Percentiles rank a stretch among this genome's conserved stretches.
phyloP scores from a whole-genome alignment of 306 rosid species.

The Prunus salicina region DNA sequence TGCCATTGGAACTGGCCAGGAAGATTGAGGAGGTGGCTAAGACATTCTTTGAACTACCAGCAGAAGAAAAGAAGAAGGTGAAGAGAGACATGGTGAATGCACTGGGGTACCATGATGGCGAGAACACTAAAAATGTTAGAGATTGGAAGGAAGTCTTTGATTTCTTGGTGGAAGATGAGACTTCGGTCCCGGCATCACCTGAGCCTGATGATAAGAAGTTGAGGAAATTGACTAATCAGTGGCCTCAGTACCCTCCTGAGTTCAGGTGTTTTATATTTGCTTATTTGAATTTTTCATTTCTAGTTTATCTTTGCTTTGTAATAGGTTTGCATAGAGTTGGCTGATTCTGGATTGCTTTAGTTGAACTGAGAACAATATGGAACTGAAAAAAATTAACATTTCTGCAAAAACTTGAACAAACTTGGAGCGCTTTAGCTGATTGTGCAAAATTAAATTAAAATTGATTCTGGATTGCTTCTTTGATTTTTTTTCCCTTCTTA shows the following conservation, averaged over 20 bases:
- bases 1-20: constrained; percentile 34
- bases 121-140: constrained; percentile 73
- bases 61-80: constrained; percentile 53
- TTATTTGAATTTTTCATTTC: not conserved
- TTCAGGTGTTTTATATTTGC: constrained; percentile 42
- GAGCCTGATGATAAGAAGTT: constrained; percentile 34
- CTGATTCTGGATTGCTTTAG: not conserved
- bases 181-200: constrained; percentile 47
- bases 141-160: constrained; percentile 93
- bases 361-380: not conserved
- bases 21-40: constrained; percentile 41
- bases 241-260: constrained; percentile 60
- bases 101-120: constrained; percentile 70
- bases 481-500: too few species aligned
- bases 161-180: constrained; percentile 54
- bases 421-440: too few species aligned
- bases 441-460: too few species aligned
- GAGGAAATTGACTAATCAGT: constrained; percentile 57
- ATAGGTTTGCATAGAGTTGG: not conserved
- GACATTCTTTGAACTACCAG: constrained; percentile 37
- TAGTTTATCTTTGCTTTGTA: not conserved
- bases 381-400: not conserved
- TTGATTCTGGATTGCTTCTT: too few species aligned
- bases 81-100: constrained; percentile 53
- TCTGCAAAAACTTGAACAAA: too few species aligned